phyloP scores from a whole-genome alignment of 129 eudicot species.

The Oenanthe sinensis region DNA sequence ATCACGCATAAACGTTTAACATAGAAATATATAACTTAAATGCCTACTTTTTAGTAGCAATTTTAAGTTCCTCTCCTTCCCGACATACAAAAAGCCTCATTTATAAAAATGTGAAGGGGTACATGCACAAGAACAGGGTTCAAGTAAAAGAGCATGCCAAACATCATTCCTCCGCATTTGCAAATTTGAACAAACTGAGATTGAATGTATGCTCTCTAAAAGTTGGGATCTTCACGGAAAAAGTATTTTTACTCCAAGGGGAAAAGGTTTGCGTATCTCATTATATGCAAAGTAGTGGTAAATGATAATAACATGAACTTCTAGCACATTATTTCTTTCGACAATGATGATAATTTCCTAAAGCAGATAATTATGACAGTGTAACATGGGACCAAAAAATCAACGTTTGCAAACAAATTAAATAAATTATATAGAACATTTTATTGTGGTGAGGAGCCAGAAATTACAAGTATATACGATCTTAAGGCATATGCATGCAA shows the following conservation, averaged over 20 bases:
- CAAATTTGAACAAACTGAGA: not conserved
- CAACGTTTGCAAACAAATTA: no score
- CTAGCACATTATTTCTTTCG: not conserved
- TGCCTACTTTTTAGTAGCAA: not conserved
- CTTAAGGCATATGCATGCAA: not conserved
- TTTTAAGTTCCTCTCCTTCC: not conserved
- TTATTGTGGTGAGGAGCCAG: no score
- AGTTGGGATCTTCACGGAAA: not conserved
- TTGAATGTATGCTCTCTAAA: not conserved
- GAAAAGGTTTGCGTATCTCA: not conserved
- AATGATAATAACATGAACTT: no score
- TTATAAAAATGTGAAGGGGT: not conserved
- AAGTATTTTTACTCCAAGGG: not conserved
- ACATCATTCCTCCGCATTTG: not conserved
- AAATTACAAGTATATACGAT: no score
- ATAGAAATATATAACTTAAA: not conserved
- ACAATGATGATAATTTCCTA: constrained; percentile 1
- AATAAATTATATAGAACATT: no score
- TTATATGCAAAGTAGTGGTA: not conserved
- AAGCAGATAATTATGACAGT: not conserved
- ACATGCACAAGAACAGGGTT: not conserved
- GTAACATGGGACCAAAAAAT: not conserved
- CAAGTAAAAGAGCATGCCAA: not conserved
- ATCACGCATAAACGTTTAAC: not conserved
- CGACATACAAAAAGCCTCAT: not conserved